Evolutionary conservation across 768 basidiomycete species (phyloP).

Genomic region (Naganishia randhawae): DNA sequence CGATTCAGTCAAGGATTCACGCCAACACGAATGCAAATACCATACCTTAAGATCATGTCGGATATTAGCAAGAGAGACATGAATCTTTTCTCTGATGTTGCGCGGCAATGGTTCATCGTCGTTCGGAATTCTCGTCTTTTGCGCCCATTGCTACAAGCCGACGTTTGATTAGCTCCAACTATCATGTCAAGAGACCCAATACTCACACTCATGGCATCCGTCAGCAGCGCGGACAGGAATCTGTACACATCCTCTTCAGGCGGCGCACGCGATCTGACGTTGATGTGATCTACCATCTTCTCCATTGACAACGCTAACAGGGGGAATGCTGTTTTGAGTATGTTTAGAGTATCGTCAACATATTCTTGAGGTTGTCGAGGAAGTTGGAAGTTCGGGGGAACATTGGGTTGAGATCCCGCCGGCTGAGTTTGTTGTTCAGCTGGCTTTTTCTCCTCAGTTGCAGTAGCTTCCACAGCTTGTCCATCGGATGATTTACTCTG

Average conservation of each 20-base stretch:
- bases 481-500: neutral
- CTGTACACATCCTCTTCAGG: slow-evolving; percentile 94
- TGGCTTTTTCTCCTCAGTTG: neutral
- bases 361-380: slow-evolving; percentile 72
- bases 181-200: neutral
- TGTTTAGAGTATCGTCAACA: slow-evolving; percentile 87
- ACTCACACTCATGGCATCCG: slow-evolving; percentile 61
- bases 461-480: neutral
- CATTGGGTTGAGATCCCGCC: slow-evolving; percentile 3
- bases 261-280: slow-evolving; percentile 77
- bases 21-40: slow-evolving; percentile 29
- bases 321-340: slow-evolving; percentile 92
- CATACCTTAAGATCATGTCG: slow-evolving; percentile 43
- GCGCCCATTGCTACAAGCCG: slow-evolving; percentile 50
- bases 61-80: slow-evolving; percentile 44
- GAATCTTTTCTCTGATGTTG: slow-evolving; percentile 27
- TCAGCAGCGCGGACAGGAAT: slow-evolving; percentile 76
- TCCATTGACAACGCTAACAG: slow-evolving; percentile 91
- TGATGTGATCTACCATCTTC: slow-evolving; percentile 92
- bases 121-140: slow-evolving; percentile 42
- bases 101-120: slow-evolving; percentile 47
- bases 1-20: neutral
- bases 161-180: neutral
- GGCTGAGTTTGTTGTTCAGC: slow-evolving; percentile 20
- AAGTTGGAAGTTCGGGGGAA: slow-evolving; percentile 25